Conservation (phyloP, 2,329 filamentous ascomycete species). For the Septoria petroselini region DNA sequence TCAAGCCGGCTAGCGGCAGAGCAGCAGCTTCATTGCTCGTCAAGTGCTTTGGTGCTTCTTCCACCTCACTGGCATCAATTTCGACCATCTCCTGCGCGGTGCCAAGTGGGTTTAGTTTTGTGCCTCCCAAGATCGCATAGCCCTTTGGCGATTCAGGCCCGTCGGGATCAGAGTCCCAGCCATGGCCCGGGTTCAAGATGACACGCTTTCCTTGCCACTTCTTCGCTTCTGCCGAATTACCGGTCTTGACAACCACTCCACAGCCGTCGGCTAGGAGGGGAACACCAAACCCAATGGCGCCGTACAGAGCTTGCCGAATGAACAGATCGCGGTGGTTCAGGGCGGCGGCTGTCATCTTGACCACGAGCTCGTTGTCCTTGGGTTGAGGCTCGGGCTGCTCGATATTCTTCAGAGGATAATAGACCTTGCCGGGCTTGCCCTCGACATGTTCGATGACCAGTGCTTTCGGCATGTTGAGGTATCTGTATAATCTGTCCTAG, state of each 20-base stretch:
- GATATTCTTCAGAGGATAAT: slow-evolving; percentile 65
- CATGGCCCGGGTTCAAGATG: slow-evolving; percentile 71
- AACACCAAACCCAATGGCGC: slow-evolving; percentile 72
- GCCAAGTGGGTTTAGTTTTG: slow-evolving; percentile 62
- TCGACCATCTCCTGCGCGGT: slow-evolving; percentile 71
- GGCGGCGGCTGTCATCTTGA: slow-evolving; percentile 73
- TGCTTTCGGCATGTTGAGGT: slow-evolving; percentile 48
- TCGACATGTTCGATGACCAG: slow-evolving; percentile 67
- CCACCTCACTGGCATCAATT: slow-evolving; percentile 69
- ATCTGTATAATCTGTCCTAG: not conserved
- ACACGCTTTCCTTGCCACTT: slow-evolving; percentile 65
- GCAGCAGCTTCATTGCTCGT: slow-evolving; percentile 73
- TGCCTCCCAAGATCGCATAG: slow-evolving; percentile 68
- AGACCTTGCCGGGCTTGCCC: slow-evolving; percentile 83
- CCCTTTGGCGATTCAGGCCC: slow-evolving; percentile 65
- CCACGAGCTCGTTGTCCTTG: slow-evolving; percentile 60
- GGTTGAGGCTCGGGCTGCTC: slow-evolving; percentile 61
- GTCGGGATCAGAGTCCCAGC: slow-evolving; percentile 68
- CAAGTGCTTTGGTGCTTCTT: slow-evolving; percentile 71
- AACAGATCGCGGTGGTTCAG: slow-evolving; percentile 96
- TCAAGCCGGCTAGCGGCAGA: slow-evolving; percentile 79
- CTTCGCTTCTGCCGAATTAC: slow-evolving; percentile 53
- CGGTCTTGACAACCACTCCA: slow-evolving; percentile 67
- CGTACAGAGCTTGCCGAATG: slow-evolving; percentile 88
- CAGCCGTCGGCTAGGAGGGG: slow-evolving; percentile 81